phyloP scores from a whole-genome alignment of 495 filamentous ascomycete species.

The Penicillium flavigenum region DNA sequence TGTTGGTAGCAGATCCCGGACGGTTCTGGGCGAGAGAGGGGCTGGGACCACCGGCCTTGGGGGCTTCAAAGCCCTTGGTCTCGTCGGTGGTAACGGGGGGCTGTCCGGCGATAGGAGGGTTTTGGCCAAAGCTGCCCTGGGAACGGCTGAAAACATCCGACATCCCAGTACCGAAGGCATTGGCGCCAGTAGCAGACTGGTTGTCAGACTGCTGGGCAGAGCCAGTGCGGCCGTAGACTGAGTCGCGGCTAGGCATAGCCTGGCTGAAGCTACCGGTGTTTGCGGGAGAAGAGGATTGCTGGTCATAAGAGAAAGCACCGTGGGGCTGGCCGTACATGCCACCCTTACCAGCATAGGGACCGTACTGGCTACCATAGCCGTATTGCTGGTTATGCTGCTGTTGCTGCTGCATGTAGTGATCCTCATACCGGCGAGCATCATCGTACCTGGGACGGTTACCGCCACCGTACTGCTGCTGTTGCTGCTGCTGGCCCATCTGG shows the following conservation, averaged over 20 bases:
- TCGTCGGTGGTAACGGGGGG: conserved; percentile 62
- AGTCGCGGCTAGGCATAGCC: conserved; percentile 62
- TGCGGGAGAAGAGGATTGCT: conserved; percentile 69
- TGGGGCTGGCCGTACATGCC: conserved; percentile 80
- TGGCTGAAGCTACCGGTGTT: conserved; percentile 69
- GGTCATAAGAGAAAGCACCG: conserved; percentile 76
- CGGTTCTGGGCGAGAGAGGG: conserved; percentile 77
- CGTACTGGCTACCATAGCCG: conserved; percentile 69
- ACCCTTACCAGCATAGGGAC: conserved; percentile 70
- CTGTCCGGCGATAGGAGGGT: conserved; percentile 64
- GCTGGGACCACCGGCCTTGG: conserved; percentile 76
- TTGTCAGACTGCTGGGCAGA: conserved; percentile 70
- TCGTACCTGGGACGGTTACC: conserved; percentile 56
- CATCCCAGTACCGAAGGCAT: conserved; percentile 65
- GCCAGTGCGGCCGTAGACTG: conserved; percentile 74
- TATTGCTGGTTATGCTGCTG: conserved; percentile 55
- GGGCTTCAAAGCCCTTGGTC: conserved; percentile 73
- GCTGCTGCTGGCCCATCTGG: conserved; percentile 50
- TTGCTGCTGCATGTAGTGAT: conserved; percentile 33
- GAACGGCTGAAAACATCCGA: conserved; percentile 78
- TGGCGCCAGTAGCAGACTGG: conserved; percentile 57
- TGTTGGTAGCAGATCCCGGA: conserved; percentile 82
- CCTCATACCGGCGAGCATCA: conserved; percentile 55
- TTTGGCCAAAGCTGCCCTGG: conserved; percentile 65
- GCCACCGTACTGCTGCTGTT: conserved; percentile 43